Conservation (phyloP, 208 protist genomes). For the Trypanosoma platydactyli region DNA sequence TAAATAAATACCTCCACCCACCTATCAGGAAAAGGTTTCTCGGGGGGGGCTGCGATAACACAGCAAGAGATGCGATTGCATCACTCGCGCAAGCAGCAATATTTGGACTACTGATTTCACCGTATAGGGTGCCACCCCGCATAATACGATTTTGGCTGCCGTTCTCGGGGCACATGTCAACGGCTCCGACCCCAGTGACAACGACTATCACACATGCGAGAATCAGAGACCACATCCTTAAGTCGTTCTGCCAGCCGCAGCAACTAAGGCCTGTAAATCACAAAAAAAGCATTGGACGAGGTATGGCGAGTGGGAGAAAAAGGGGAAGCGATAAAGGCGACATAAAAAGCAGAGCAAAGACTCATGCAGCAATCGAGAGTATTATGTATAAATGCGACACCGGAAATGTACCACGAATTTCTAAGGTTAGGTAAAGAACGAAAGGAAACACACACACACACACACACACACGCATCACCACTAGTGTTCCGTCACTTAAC, state of each 20-base stretch:
- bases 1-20: conserved; percentile 46
- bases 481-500: too few relatives aligned
- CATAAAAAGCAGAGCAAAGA: too few relatives aligned
- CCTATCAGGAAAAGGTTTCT: conserved; percentile 31
- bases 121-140: conserved; percentile 9
- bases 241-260: conserved; percentile 5
- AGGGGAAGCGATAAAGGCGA: too few relatives aligned
- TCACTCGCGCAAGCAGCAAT: background rate
- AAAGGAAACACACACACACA: too few relatives aligned
- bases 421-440: too few relatives aligned
- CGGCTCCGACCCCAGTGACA: background rate
- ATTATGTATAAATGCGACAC: too few relatives aligned
- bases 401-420: too few relatives aligned
- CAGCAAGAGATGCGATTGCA: conserved; percentile 8
- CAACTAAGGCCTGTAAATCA: background rate
- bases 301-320: too few relatives aligned
- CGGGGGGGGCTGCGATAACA: conserved; percentile 7
- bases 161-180: conserved; percentile 20
- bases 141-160: conserved; percentile 7
- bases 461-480: too few relatives aligned
- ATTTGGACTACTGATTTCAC: conserved; percentile 3
- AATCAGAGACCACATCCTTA: background rate
- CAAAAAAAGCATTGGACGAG: too few relatives aligned
- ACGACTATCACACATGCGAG: conserved; percentile 5
- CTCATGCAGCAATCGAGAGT: too few relatives aligned